phyloP scores from a whole-genome alignment of 176 grass and related monocot species.

The Phoenix dactylifera region DNA sequence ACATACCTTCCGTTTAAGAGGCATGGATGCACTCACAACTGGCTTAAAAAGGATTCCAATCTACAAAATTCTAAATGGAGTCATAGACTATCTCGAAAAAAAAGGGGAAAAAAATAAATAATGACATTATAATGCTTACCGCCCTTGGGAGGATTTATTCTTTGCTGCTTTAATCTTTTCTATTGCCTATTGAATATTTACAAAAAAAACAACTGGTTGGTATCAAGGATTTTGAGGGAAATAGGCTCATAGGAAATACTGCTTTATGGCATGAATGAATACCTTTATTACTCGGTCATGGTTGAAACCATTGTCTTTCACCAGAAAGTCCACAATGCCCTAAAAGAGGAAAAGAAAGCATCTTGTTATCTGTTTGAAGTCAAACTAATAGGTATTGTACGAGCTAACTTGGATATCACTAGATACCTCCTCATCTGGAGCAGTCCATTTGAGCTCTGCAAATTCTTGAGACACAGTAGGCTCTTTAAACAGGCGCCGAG shows the following conservation, averaged over 20 bases:
- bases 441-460: conserved; percentile 61
- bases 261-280: background rate
- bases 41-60: conserved; percentile 42
- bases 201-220: conserved; percentile 1
- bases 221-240: no score
- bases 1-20: conserved; percentile 17
- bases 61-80: conserved; percentile 27
- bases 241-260: no score
- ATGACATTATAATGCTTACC: conserved; percentile 34
- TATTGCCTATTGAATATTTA: conserved; percentile 48
- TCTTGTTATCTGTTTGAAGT: conserved; percentile 10
- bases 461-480: conserved; percentile 51
- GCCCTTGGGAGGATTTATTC: conserved; percentile 42
- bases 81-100: conserved; percentile 6
- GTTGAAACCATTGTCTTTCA: conserved; percentile 79
- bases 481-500: conserved; percentile 69
- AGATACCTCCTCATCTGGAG: conserved; percentile 60
- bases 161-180: conserved; percentile 71
- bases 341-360: conserved; percentile 21
- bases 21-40: conserved; percentile 5
- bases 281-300: conserved; percentile 69
- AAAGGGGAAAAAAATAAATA: background rate
- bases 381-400: conserved; percentile 1
- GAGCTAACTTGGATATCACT: conserved; percentile 1
- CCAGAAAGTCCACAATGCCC: conserved; percentile 67